Evolutionary conservation across 2,329 filamentous ascomycete genomes (phyloP), one percentile per base, ranked within the genome.

Genomic region (Nigrograna mackinnonii): DNA sequence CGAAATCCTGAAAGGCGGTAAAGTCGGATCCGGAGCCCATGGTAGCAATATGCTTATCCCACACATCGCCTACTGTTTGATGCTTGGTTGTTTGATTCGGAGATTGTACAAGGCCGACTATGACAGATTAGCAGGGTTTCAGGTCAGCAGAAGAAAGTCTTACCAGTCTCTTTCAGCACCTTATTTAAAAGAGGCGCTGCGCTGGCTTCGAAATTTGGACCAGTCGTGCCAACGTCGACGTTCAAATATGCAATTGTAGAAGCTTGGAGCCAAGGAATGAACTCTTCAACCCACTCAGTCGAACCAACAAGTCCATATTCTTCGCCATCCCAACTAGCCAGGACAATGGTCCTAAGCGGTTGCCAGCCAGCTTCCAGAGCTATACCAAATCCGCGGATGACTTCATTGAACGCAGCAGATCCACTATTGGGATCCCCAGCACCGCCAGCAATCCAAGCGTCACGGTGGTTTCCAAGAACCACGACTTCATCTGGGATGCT

Each of bases 281-380:
- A 89, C 53, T 96, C 89, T 62, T 96, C 91, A 0, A 96, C 89
- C 90, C 91, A 96, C 62, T 96, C 91, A 0, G 91, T 95, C 39
- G 85, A 90, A 4, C 91, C 91, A 12, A 96, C 69, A 4, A 96
- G 78, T 1, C 87, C 89, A 53, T 96, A 95, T 67, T 96, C 91
- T 69, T 82, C 81, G 3, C 81, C 82, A 32, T 80, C 76, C 82
- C 82, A 85, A 42, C 74, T 73, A 0, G 87, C 91, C 61, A 96
- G 92, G 30, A 96, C 89, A 43, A 97, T 89, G 0, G 92, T 97
- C 17, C 92, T 86, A 16, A 91, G 77, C 0, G 94, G 89, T 66
- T 86, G 89, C 89, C 89, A 95, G 12, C 89, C 89, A 19, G 78
- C 79, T 19, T 83, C 77, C 2, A 91, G 66, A 5, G 89, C 87